phyloP scores from a whole-genome alignment of 805 yeast genomes.

The Candida glaebosa region DNA sequence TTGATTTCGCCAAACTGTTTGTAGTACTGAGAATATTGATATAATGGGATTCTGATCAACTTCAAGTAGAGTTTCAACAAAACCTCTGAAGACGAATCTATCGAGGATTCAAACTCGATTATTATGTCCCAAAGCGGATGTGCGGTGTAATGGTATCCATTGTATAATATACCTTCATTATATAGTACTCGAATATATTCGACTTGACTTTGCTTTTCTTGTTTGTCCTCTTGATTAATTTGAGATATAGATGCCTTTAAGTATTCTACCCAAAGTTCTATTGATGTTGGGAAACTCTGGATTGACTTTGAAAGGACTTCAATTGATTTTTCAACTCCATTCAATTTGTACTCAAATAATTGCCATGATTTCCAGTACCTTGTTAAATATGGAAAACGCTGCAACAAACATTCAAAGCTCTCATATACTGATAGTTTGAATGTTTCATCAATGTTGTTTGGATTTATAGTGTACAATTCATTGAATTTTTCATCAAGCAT shows the following conservation, averaged over 20 bases:
- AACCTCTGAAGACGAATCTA: slow-evolving; percentile 28
- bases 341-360: slow-evolving; percentile 51
- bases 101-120: slow-evolving; percentile 54
- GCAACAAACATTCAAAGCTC: slow-evolving; percentile 34
- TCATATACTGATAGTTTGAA: slow-evolving; percentile 16
- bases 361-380: slow-evolving; percentile 64
- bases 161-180: slow-evolving; percentile 41
- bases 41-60: slow-evolving; percentile 63
- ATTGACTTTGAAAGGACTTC: slow-evolving; percentile 43
- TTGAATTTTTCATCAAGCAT: slow-evolving; percentile 21
- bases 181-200: slow-evolving; percentile 41
- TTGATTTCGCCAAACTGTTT: slow-evolving; percentile 42
- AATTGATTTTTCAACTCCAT: slow-evolving; percentile 52
- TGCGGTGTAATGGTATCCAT: slow-evolving; percentile 73
- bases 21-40: slow-evolving; percentile 80
- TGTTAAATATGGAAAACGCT: slow-evolving; percentile 54
- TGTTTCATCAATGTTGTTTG: slow-evolving; percentile 11
- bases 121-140: slow-evolving; percentile 83
- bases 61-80: slow-evolving; percentile 41
- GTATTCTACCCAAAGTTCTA: slow-evolving; percentile 71
- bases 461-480: slow-evolving; percentile 9
- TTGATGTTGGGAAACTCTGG: slow-evolving; percentile 49
- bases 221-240: slow-evolving; percentile 28
- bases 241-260: slow-evolving; percentile 46
- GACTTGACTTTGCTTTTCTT: slow-evolving; percentile 18